A percentile compares a stretch with the other conserved stretches of the same genome.
Conservation (phyloP, 768 basidiomycete genomes). For the Crucibulum laeve region DNA sequence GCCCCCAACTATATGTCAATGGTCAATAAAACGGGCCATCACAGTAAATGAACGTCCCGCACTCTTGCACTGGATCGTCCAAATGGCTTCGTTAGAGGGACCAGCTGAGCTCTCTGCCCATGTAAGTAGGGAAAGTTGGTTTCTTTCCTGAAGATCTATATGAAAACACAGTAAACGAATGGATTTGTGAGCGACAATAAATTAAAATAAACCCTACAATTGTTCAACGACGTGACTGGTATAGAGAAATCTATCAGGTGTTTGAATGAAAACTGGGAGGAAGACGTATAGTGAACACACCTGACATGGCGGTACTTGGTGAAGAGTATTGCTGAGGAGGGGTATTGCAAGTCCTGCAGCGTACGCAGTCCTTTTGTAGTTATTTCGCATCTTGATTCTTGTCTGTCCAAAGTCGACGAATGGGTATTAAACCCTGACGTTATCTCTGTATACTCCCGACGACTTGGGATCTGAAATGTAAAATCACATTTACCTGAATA, state of each 20-base stretch:
- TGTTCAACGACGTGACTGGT: too few species aligned
- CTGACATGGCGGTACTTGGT: too few species aligned
- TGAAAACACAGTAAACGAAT: not conserved
- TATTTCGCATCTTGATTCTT: not conserved
- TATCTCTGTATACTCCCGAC: not conserved
- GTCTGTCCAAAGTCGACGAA: not conserved
- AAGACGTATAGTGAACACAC: too few species aligned
- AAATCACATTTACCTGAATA: too few species aligned
- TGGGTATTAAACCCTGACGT: not conserved
- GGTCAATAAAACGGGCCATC: not conserved
- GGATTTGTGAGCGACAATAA: too few species aligned
- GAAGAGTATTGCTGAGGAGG: not conserved
- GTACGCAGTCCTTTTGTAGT: too few species aligned
- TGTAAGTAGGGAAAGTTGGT: slow-evolving; percentile 25
- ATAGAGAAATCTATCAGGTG: too few species aligned
- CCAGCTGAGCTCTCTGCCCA: slow-evolving; percentile 39
- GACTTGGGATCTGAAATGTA: not conserved
- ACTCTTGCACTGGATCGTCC: slow-evolving; percentile 61
- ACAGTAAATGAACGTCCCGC: too few species aligned
- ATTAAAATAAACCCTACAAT: not conserved
- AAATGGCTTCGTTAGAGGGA: slow-evolving; percentile 33
- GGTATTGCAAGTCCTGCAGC: too few species aligned
- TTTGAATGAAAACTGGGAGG: too few species aligned
- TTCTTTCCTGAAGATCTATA: slow-evolving; percentile 23
- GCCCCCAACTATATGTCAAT: slow-evolving; percentile 35